These are phyloP conservation scores for Cavenderia fasciculata DNA, from an alignment of 78 protist species.

Conservation along the genomic window DNA sequence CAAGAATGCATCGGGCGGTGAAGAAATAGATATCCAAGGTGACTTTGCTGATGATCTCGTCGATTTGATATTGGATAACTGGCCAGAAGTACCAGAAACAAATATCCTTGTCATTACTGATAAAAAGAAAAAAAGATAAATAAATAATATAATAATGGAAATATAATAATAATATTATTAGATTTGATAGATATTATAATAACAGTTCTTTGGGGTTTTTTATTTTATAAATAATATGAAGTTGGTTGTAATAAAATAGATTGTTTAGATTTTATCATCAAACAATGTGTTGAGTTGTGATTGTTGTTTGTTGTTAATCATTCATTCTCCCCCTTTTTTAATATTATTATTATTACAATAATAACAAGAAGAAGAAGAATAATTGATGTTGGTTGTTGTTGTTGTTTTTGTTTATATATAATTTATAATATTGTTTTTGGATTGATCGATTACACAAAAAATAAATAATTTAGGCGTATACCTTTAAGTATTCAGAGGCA, in stretches of 20 bases:
- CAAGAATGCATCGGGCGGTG: not conserved
- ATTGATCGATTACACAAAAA: not conserved
- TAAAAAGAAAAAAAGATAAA: conserved; percentile 49
- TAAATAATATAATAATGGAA: not conserved
- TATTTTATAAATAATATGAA: too few relatives aligned
- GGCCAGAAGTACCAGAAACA: not conserved
- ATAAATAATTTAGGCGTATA: conserved; percentile 46
- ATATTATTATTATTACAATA: too few relatives aligned
- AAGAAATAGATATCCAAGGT: conserved; percentile 70
- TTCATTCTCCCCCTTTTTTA: too few relatives aligned
- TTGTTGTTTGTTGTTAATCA: too few relatives aligned
- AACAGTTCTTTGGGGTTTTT: too few relatives aligned
- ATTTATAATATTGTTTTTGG: not conserved
- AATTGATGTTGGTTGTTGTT: too few relatives aligned
- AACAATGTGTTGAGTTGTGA: too few relatives aligned
- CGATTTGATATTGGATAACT: conserved; percentile 61
- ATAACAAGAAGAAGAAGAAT: too few relatives aligned
- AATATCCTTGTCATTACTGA: conserved; percentile 46
- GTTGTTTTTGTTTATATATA: too few relatives aligned
- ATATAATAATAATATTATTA: not conserved
- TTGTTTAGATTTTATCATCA: too few relatives aligned
- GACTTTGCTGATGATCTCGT: conserved; percentile 55
- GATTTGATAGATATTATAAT: not conserved
- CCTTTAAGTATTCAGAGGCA: conserved; percentile 92
- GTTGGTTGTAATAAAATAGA: too few relatives aligned